Evolutionary conservation across 2,329 filamentous ascomycete genomes (phyloP).

Genomic region (Lecanosticta acicola): DNA sequence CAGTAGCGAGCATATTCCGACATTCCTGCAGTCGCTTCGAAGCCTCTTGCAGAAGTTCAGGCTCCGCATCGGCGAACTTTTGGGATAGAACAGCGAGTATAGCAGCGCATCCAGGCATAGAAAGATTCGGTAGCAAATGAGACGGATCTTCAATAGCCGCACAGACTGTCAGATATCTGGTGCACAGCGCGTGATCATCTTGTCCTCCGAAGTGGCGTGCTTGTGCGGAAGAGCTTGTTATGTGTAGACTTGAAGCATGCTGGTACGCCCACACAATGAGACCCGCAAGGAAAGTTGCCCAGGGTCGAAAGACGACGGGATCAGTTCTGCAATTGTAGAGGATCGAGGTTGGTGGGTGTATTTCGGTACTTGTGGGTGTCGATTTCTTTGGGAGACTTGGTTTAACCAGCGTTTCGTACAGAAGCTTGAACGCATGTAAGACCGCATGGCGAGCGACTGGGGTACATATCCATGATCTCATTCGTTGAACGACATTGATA

Average conservation of each 20-base stretch:
- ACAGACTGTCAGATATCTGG: conserved; percentile 17
- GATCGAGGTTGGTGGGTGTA: conserved; percentile 1
- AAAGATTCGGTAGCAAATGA: conserved; percentile 65
- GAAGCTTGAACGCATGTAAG: conserved; percentile 81
- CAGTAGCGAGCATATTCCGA: conserved; percentile 9
- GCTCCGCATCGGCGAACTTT: conserved; percentile 72
- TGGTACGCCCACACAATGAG: conserved; percentile 92
- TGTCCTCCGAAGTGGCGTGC: conserved; percentile 19
- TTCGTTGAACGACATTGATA: conserved; percentile 68
- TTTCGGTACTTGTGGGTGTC: conserved; percentile 31
- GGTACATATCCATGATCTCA: conserved; percentile 82
- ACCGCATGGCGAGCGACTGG: conserved; percentile 81
- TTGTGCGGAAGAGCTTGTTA: conserved; percentile 3
- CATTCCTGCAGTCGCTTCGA: conserved; percentile 74
- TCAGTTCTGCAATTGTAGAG: conserved; percentile 78
- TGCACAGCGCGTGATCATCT: conserved; percentile 15
- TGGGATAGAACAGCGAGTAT: conserved; percentile 73
- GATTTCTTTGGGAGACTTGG: conserved; percentile 21
- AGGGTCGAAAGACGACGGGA: conserved; percentile 78
- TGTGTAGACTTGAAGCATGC: conserved; percentile 49
- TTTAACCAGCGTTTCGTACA: conserved; percentile 69
- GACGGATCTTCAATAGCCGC: conserved; percentile 58
- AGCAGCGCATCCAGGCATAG: conserved; percentile 74
- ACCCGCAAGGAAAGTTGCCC: conserved; percentile 86
- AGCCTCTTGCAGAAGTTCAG: conserved; percentile 84